These are phyloP conservation scores for Aspergillus fructus DNA, from an alignment of 2,329 filamentous ascomycete genomes.

Conservation along the genomic window DNA sequence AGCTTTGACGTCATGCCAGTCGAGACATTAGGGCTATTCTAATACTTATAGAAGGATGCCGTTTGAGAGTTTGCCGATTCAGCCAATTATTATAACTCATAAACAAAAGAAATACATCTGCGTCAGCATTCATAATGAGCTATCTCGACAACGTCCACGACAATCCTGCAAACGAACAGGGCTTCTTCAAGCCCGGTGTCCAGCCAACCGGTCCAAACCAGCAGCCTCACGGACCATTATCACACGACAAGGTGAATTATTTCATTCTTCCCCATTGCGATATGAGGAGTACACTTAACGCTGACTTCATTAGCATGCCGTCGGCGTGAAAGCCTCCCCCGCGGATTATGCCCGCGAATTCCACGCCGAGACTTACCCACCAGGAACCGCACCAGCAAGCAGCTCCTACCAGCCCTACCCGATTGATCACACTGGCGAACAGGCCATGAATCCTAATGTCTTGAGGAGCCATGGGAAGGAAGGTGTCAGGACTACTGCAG, in stretches of 20 bases:
- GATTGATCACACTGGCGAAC: slow-evolving; percentile 33
- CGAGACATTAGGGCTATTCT: neutral
- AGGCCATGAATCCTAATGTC: slow-evolving; percentile 41
- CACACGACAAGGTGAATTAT: neutral
- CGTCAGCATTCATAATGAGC: neutral
- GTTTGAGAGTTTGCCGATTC: too few species aligned
- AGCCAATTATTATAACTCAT: neutral
- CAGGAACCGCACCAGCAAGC: slow-evolving; percentile 61
- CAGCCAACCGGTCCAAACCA: neutral
- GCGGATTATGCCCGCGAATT: slow-evolving; percentile 62
- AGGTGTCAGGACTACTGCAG: slow-evolving; percentile 42
- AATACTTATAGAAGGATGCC: neutral
- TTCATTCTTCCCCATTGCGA: neutral
- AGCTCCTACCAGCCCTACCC: slow-evolving; percentile 51
- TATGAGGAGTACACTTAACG: neutral
- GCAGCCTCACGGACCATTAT: slow-evolving; percentile 1
- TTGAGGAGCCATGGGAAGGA: slow-evolving; percentile 44
- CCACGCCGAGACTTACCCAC: slow-evolving; percentile 58
- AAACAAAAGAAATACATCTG: neutral
- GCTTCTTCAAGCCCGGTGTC: slow-evolving; percentile 5
- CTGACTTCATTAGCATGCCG: slow-evolving; percentile 56
- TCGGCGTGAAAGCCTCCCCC: slow-evolving; percentile 59
- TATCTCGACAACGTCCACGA: slow-evolving; percentile 1
- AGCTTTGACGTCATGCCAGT: slow-evolving; percentile 12
- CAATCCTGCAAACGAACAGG: neutral